Conservation (phyloP, 106 monocot genomes). For the Phalaenopsis equestris region DNA sequence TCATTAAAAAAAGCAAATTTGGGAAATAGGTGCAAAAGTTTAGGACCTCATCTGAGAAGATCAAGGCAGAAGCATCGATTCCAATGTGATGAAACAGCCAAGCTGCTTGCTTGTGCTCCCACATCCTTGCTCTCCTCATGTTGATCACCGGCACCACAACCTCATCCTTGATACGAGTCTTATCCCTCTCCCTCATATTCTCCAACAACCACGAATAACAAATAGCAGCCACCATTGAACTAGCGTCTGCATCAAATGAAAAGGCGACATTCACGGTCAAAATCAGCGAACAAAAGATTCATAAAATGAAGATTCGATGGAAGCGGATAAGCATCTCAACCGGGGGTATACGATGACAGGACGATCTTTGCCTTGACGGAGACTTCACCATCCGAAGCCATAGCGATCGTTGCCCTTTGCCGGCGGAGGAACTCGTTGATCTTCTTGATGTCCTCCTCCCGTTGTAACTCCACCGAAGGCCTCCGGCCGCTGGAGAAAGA, state of each 20-base stretch:
- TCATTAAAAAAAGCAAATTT: too few relatives aligned
- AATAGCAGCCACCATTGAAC: slow-evolving; percentile 49
- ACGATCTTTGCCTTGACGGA: slow-evolving; percentile 28
- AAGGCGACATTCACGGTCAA: background rate
- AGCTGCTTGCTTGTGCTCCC: slow-evolving; percentile 40
- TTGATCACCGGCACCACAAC: slow-evolving; percentile 44
- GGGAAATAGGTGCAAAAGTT: background rate
- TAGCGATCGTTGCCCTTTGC: slow-evolving; percentile 19
- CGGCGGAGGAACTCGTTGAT: slow-evolving; percentile 30
- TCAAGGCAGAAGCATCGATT: slow-evolving; percentile 44
- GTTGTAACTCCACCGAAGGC: background rate
- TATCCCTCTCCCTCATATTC: slow-evolving; percentile 19
- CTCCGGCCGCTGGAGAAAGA: background rate
- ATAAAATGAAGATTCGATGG: background rate
- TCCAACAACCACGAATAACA: slow-evolving; percentile 51
- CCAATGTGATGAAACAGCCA: slow-evolving; percentile 49
- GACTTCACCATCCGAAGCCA: slow-evolving; percentile 18
- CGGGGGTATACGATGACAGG: slow-evolving; percentile 23
- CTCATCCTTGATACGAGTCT: slow-evolving; percentile 1
- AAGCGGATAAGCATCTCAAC: slow-evolving; percentile 7
- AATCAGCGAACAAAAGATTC: background rate
- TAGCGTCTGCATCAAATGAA: slow-evolving; percentile 17
- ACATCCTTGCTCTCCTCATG: slow-evolving; percentile 34
- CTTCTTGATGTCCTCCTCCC: slow-evolving; percentile 4
- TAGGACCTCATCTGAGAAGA: slow-evolving; percentile 51